Evolutionary conservation across 2,329 filamentous ascomycete genomes (phyloP), one percentile per base, ranked within the genome.

Genomic region (Chaetomiaceae sp.): DNA sequence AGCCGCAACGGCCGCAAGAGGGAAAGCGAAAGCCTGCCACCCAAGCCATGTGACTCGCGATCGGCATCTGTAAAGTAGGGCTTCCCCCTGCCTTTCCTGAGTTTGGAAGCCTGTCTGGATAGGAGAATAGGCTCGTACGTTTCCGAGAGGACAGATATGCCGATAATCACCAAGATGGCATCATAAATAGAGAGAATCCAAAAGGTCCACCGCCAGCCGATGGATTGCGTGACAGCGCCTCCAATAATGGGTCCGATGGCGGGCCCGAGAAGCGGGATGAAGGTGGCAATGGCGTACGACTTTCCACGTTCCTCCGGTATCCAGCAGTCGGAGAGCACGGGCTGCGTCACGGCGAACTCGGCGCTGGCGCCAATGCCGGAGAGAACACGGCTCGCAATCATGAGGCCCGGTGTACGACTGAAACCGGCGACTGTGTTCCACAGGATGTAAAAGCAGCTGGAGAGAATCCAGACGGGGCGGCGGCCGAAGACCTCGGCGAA

Each of bases 401-500:
- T n/a, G n/a, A n/a, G n/a, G n/a, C n/a, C n/a, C n/a, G n/a, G n/a
- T n/a, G n/a, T n/a, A n/a, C n/a, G n/a, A n/a, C n/a, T n/a, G n/a
- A n/a, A n/a, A n/a, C n/a, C n/a, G n/a, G n/a, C n/a, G n/a, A n/a
- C n/a, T n/a, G n/a, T n/a, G n/a, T n/a, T n/a, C n/a, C n/a, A n/a
- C n/a, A n/a, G n/a, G n/a, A n/a, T n/a, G n/a, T 65, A 86, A 87
- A 52, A 81, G 71, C 4, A 75, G 58, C 82, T 87, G 54, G 80
- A 78, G 3, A 62, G 64, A 30, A 79, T 75, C 55, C 86, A 76
- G 30, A 87, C 64, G 2, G 74, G 65, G 2, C 79, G 67, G 2
- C 84, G 75, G 2, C 85, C 84, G 62, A 84, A 86, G 51, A 86
- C 77, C 64, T 87, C 84, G 1, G 75, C 79, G 27, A 84, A 62